Conservation (phyloP, 1,284 basidiomycete genomes). For the Ustilago esculenta region DNA sequence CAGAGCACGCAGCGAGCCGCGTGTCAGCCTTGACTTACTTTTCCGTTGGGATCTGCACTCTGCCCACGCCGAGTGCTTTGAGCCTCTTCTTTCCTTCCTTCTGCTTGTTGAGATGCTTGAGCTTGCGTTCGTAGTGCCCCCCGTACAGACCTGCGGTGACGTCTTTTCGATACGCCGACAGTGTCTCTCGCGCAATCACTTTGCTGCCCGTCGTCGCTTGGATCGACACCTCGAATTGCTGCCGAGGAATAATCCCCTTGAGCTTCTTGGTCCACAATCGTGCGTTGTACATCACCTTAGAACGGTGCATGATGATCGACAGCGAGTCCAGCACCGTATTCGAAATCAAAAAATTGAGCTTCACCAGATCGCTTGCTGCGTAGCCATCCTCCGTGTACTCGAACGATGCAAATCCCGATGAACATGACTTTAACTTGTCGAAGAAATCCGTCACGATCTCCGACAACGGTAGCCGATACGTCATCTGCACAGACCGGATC, state of each 20-base stretch:
- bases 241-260: conserved; percentile 75
- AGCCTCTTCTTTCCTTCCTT: conserved; percentile 65
- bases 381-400: conserved; percentile 62
- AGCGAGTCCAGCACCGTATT: conserved; percentile 62
- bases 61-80: conserved; percentile 58
- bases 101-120: conserved; percentile 62
- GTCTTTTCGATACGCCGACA: conserved; percentile 72
- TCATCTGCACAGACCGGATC: conserved; percentile 58
- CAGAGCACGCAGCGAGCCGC: too few relatives aligned
- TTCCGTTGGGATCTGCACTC: conserved; percentile 59
- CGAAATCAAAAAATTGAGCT: conserved; percentile 59
- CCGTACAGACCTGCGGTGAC: conserved; percentile 95
- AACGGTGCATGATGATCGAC: conserved; percentile 59
- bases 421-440: conserved; percentile 66
- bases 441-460: conserved; percentile 67
- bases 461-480: conserved; percentile 59
- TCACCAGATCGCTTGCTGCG: conserved; percentile 57
- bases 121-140: conserved; percentile 71
- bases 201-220: conserved; percentile 78
- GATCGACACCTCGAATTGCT: conserved; percentile 83
- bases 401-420: conserved; percentile 63
- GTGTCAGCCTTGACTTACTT: too few relatives aligned
- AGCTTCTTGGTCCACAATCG: conserved; percentile 58
- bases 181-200: conserved; percentile 85
- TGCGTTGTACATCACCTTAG: conserved; percentile 53